Conservation (phyloP, 805 yeast species). For the Kazachstania psychrophila region DNA sequence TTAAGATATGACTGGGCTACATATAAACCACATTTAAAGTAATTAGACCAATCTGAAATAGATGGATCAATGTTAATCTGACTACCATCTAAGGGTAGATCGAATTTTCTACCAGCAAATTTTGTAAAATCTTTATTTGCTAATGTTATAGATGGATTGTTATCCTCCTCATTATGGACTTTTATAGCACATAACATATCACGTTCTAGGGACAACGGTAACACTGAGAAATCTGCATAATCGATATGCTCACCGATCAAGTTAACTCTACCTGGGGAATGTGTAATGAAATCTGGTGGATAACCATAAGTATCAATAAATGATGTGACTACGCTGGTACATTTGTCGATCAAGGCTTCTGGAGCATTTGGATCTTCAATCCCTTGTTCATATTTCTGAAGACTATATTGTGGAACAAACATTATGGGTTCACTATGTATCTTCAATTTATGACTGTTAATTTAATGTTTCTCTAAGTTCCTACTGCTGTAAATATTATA, state of each 20-base stretch:
- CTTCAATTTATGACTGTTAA: no score
- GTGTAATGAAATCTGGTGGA: conserved; percentile 37
- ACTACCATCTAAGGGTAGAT: conserved; percentile 34
- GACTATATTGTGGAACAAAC: conserved; percentile 12
- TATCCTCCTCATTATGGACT: conserved; percentile 13
- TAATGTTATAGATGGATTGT: conserved; percentile 25
- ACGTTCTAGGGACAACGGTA: conserved; percentile 66
- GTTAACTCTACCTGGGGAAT: conserved; percentile 70
- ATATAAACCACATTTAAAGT: conserved; percentile 54
- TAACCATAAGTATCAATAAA: conserved; percentile 9
- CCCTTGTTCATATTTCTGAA: no score
- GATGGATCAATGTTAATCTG: conserved; percentile 40
- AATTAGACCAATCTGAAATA: conserved; percentile 52
- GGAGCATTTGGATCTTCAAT: conserved; percentile 6
- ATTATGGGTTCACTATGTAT: no score
- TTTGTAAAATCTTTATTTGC: conserved; percentile 28
- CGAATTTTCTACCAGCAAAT: conserved; percentile 32
- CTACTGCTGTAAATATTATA: no score
- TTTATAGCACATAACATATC: conserved; percentile 51
- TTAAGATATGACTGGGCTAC: conserved; percentile 47
- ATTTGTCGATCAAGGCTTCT: conserved; percentile 3
- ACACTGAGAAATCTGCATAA: conserved; percentile 53
- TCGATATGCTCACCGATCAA: conserved; percentile 70
- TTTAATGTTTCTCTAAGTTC: no score
- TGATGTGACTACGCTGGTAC: conserved; percentile 6